phyloP scores from a whole-genome alignment of 805 yeast genomes.

The Komagataella phaffii region DNA sequence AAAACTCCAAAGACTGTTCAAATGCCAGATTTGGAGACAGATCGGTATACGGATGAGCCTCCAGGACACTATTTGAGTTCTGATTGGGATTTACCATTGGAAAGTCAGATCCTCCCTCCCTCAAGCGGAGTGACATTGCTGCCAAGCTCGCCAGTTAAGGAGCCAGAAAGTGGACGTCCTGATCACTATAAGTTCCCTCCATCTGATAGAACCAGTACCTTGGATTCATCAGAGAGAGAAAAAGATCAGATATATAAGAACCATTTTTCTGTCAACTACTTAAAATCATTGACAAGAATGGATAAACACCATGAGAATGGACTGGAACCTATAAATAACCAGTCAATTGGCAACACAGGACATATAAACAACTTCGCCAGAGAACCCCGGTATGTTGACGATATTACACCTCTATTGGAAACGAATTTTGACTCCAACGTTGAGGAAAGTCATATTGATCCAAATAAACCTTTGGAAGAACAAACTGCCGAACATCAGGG shows the following conservation, averaged over 20 bases:
- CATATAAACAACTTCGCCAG: not conserved
- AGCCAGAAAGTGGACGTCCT: conserved; percentile 1
- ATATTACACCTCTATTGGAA: not conserved
- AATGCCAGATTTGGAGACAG: not conserved
- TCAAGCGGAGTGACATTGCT: not conserved
- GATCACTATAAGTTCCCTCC: conserved; percentile 2
- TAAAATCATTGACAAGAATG: not conserved
- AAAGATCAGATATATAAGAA: not conserved
- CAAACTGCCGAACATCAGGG: not conserved
- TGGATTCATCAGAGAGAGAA: not conserved
- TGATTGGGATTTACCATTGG: conserved; percentile 1
- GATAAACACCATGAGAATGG: not conserved
- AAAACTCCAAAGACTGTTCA: not conserved
- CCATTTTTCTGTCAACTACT: not conserved
- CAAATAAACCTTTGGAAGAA: not conserved
- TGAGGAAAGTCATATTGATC: not conserved
- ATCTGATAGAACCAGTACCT: not conserved
- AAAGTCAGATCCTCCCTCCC: not conserved
- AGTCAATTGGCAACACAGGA: not conserved
- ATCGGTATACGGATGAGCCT: not conserved
- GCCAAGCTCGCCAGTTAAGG: not conserved
- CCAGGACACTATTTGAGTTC: conserved; percentile 11
- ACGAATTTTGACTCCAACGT: not conserved
- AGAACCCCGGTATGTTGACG: not conserved
- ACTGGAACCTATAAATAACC: not conserved